phyloP scores from a whole-genome alignment of 192 early-diverging fungal genomes.

The Backusella psychrophila region DNA sequence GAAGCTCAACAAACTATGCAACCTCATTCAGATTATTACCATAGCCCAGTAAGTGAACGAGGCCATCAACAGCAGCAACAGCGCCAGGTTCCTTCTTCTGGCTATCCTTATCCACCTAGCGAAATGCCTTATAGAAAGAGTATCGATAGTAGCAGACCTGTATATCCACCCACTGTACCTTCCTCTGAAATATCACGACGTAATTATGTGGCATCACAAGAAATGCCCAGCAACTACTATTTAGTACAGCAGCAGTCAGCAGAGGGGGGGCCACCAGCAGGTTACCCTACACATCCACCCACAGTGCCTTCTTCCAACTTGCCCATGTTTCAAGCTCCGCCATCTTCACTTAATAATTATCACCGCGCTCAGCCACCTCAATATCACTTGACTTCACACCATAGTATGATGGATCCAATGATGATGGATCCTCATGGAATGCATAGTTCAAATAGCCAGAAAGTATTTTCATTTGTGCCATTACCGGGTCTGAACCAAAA shows the following conservation, averaged over 20 bases:
- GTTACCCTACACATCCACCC: background rate
- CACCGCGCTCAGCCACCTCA: background rate
- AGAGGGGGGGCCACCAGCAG: background rate
- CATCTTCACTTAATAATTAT: background rate
- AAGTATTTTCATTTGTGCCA: constrained; percentile 46
- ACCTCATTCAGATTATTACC: background rate
- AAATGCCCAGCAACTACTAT: background rate
- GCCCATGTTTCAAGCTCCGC: background rate
- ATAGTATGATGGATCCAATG: background rate
- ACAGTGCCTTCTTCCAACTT: background rate
- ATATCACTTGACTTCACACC: background rate
- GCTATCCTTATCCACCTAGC: background rate
- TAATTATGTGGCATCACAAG: background rate
- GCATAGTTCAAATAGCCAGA: constrained; percentile 11
- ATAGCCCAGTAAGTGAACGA: background rate
- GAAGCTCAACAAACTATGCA: background rate
- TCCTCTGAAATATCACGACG: background rate
- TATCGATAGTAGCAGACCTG: background rate
- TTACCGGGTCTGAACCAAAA: constrained; percentile 50
- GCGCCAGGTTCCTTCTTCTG: background rate
- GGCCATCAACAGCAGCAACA: background rate
- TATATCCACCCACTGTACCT: background rate
- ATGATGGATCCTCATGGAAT: background rate
- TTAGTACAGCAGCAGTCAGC: background rate
- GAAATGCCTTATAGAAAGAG: constrained; percentile 5